Base-by-base conservation (phyloP, 352 stramenopile genomes). In the Globisporangium abappressorium region DNA sequence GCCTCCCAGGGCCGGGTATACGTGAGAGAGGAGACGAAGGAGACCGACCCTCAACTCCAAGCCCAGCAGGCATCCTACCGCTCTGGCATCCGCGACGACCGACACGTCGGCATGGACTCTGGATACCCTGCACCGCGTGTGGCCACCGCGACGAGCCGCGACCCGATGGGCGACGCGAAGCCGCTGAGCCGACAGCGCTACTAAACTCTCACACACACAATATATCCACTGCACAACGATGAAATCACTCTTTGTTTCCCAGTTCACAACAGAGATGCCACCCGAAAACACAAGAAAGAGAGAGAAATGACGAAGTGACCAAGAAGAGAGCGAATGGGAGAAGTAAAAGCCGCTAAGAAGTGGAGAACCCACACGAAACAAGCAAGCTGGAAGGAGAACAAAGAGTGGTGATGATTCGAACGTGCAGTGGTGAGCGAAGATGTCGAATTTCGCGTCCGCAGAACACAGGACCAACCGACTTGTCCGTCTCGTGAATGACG, bases 141-240 rank as follows among this genome's bases (percentile, higher is more conserved):
- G 51, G 78, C 81, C n/a, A 88, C 83, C 36, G 80, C 78, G 24
- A 71, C 77, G n/a, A 91, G 80, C 64, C 83, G 76, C 58, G 79
- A 90, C 28, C 77, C 72, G 43, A 62, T 87, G 22, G 79, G 78
- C 49, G 84, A 93, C 53, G 78, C 82, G 7, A 93, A 91, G 70
- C 80, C 81, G 57, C 73, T 91, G 68, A 91, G 81, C 73, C 82
- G 84, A 75, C 84, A 93, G 77, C 84, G 84, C 72, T 93, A 93
- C 72, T 93, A 78, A 85, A 65, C 59, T 64, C 56, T 38, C 24
- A 1, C 20, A 41, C 34, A 24, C 47, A 26, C 51, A 46, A 36
- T 58, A 20, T 24, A 57, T 51, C 36, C 15, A 30, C 30, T 60
- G 66, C 53, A 56, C 46, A 38, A 57, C 54, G 60, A 47, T 61